A percentile compares a stretch with the other conserved stretches of the same genome.
Evolutionary conservation across 2,329 filamentous ascomycete species (phyloP).

Genomic region (Pochonia chlamydosporia): DNA sequence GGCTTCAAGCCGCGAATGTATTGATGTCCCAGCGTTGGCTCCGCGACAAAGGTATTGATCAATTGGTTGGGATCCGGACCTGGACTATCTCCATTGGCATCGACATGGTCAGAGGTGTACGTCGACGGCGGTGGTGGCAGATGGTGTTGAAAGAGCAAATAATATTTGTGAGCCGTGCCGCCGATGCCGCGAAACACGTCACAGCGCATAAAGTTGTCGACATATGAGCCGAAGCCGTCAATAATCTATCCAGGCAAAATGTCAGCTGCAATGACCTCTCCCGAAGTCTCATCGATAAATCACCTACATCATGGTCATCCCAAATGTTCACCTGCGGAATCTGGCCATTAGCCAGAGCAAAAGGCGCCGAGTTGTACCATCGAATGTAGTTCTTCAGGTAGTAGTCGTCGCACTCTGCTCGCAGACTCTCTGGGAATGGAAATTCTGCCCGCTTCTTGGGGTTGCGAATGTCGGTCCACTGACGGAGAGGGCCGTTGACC

Average conservation of each 20-base stretch:
- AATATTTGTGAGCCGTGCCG: slow-evolving; percentile 93
- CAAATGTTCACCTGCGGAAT: slow-evolving; percentile 97
- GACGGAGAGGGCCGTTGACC: slow-evolving; percentile 72
- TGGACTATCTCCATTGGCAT: slow-evolving; percentile 29
- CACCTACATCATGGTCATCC: slow-evolving; percentile 83
- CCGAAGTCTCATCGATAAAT: background rate
- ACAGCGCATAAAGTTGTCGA: slow-evolving; percentile 88
- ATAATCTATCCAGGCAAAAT: slow-evolving; percentile 62
- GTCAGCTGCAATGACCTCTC: slow-evolving; percentile 23
- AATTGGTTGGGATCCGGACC: slow-evolving; percentile 66
- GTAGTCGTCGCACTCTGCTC: slow-evolving; percentile 79
- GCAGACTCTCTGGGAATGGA: slow-evolving; percentile 72
- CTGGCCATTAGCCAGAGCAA: slow-evolving; percentile 79
- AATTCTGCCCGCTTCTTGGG: slow-evolving; percentile 74
- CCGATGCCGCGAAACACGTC: slow-evolving; percentile 89
- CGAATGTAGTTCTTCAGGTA: slow-evolving; percentile 86
- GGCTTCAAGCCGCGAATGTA: slow-evolving; percentile 75
- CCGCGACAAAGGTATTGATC: slow-evolving; percentile 65
- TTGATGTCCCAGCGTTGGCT: slow-evolving; percentile 52
- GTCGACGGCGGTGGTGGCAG: slow-evolving; percentile 78
- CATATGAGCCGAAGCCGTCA: slow-evolving; percentile 89
- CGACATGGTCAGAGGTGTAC: slow-evolving; percentile 58
- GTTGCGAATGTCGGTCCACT: slow-evolving; percentile 80
- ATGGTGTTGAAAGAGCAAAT: slow-evolving; percentile 96
- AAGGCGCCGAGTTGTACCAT: slow-evolving; percentile 79